phyloP scores from a whole-genome alignment of 352 stramenopile genomes.

The Phytopythium cucurbitacearum region DNA sequence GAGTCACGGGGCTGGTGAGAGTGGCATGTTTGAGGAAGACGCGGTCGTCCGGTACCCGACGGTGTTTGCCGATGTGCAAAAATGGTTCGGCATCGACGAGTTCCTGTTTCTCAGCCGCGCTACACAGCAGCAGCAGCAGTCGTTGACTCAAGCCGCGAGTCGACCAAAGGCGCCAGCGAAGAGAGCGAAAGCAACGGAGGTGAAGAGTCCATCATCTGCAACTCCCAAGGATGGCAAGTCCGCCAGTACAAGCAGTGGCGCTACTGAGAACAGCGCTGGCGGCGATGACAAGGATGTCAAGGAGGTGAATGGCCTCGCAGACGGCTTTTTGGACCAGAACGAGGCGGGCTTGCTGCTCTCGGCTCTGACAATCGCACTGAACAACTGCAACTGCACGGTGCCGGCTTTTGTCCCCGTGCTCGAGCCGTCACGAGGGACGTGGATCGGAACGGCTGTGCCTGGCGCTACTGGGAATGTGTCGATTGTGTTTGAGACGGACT shows the following conservation, averaged over 20 bases:
- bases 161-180: neutral
- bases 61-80: slow-evolving; percentile 37
- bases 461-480: slow-evolving; percentile 71
- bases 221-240: no score
- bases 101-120: slow-evolving; percentile 57
- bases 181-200: neutral
- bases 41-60: slow-evolving; percentile 17
- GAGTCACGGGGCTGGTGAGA: neutral
- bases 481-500: slow-evolving; percentile 74
- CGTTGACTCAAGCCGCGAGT: slow-evolving; percentile 2
- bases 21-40: slow-evolving; percentile 11
- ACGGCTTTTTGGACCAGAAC: slow-evolving; percentile 54
- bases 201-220: no score
- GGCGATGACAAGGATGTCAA: neutral
- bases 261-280: no score
- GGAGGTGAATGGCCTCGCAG: slow-evolving; percentile 23
- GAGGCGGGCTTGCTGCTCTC: slow-evolving; percentile 65
- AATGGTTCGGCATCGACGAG: slow-evolving; percentile 72
- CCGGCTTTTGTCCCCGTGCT: slow-evolving; percentile 68
- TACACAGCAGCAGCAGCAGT: slow-evolving; percentile 17
- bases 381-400: slow-evolving; percentile 81
- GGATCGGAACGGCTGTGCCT: slow-evolving; percentile 63
- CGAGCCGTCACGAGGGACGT: slow-evolving; percentile 48
- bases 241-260: no score
- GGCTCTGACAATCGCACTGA: slow-evolving; percentile 63